Evolutionary conservation across 371 early-diverging fungal species (phyloP), one percentile per base, ranked within the genome.

Genomic region (Rhizopus microsporus): DNA sequence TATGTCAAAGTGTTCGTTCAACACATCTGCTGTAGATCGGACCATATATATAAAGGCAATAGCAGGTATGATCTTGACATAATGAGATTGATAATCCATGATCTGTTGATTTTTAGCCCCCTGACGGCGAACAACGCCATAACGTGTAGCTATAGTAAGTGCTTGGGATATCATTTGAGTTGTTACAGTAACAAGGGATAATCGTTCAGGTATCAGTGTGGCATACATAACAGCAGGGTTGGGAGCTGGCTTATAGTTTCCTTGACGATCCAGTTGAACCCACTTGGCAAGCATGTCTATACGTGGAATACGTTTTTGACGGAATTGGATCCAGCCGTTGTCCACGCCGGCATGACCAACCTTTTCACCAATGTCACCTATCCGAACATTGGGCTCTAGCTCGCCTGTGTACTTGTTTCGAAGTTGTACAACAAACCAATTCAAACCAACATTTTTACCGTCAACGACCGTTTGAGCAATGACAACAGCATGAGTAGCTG

Each of bases 241-340:
- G 1, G 82, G 83, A 4, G 85, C 78, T 17, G 81, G 78, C 1
- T 58, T 70, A 56, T 82, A 89, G 37, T 74, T 70, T 46, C 91
- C 92, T 45, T 80, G 73, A 35, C 83, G 74, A 48, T 65, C 72
- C 58, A 91, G 78, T n/a, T 72, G 72, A 6, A 84, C 81, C 84
- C 88, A 87, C 63, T 79, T 81, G 67, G 81, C 68, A 53, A 94
- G 73, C 92, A 94, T 88, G 68, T 93, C 81, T 35, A 84, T 77
- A 17, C 95, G 88, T 5, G 95, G 94, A 23, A 93, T 86, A 54
- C 94, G 89, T 44, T 89, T 91, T 35, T 88, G 69, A 15, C 88
- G 89, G 78, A 95, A 95, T 65, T 93, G 92, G 62, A 95, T 93
- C 93, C 93, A 95, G 4, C 95, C 95, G 63, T 95, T 95, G 75